phyloP scores from a whole-genome alignment of 305 asterid species.

The Vinca major region DNA sequence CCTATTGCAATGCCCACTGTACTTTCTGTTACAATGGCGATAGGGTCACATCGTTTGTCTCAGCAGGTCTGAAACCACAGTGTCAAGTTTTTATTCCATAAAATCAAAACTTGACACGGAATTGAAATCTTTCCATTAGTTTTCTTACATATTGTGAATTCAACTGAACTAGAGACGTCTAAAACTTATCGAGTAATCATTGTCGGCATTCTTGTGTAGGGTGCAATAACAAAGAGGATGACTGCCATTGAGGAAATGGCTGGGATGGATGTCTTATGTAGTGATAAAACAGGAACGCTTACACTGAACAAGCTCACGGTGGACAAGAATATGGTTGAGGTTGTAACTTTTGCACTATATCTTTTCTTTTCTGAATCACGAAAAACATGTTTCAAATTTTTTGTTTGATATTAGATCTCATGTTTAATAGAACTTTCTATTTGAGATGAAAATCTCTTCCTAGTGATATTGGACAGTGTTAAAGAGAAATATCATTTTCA shows the following conservation, averaged over 20 bases:
- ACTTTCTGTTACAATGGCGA: slow-evolving; percentile 20
- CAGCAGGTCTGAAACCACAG: slow-evolving; percentile 12
- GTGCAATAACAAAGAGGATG: slow-evolving; percentile 18
- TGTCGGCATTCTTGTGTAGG: slow-evolving; percentile 4
- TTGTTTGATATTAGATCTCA: background rate
- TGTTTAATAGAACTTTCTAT: background rate
- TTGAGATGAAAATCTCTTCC: background rate
- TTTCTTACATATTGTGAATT: background rate
- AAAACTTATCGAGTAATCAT: background rate
- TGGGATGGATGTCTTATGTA: slow-evolving; percentile 13
- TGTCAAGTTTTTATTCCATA: background rate
- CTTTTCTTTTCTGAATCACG: background rate
- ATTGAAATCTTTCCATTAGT: background rate
- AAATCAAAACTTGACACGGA: background rate
- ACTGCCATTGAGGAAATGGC: slow-evolving; percentile 17
- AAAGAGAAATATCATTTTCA: background rate
- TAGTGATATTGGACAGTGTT: background rate
- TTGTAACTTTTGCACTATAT: background rate
- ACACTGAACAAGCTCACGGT: slow-evolving; percentile 11
- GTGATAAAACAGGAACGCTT: slow-evolving; percentile 14
- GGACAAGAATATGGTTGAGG: slow-evolving; percentile 14
- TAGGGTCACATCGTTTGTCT: slow-evolving; percentile 15
- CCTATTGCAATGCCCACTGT: slow-evolving; percentile 25
- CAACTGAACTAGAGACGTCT: background rate
- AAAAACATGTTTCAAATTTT: background rate